Base-by-base conservation (phyloP, 176 grass and related monocot genomes). In the Triticum monococcum region DNA sequence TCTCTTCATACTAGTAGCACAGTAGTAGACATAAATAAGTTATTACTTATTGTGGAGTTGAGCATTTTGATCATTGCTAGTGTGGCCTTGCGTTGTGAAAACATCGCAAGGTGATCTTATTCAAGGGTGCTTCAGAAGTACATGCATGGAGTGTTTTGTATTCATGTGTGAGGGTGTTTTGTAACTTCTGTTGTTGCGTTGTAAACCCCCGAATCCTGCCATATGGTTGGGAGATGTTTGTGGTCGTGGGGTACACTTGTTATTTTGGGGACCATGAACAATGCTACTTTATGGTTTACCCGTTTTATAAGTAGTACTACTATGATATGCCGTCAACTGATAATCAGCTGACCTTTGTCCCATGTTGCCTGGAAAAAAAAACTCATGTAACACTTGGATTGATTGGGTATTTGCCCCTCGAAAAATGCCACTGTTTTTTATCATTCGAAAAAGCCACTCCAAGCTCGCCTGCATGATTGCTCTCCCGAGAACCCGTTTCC, bases 171-270 rank as follows among this genome's bases (percentile, higher is more conserved):
- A 26, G 12, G 48, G 23, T 74, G 81, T 84, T 17, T 67, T 81
- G 85, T 81, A 85, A 77, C 77, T 88, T 85, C 41, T 88, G 75
- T 75, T 83, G 30, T 71, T 82, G 41, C 43, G 40, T 71, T 73
- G 69, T 84, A 87, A 87, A 87, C 43, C 38, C 36, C 73, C 79
- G 25, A 59, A 83, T 90, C 35, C 38, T 40, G 38, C 9, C 38
- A 40, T 9, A 40, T 23, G 80, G 40, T 62, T 74, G 62, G 86
- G 82, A 87, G 72, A 78, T 79, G 81, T 86, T 86, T 68, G 85
- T 75, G 79, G 85, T 81, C 7, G 35, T 37, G 35, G 35, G 78
- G 40, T 54, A 62, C 60, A 16, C 46, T 60, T 32, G 17, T 57
- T 65, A 8, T 22, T 62, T 62, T 36, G 31, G 64, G 76, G 66